These are phyloP conservation scores for Citrullus mucosospermus DNA, from an alignment of 306 rosid genomes.

Conservation along the genomic window DNA sequence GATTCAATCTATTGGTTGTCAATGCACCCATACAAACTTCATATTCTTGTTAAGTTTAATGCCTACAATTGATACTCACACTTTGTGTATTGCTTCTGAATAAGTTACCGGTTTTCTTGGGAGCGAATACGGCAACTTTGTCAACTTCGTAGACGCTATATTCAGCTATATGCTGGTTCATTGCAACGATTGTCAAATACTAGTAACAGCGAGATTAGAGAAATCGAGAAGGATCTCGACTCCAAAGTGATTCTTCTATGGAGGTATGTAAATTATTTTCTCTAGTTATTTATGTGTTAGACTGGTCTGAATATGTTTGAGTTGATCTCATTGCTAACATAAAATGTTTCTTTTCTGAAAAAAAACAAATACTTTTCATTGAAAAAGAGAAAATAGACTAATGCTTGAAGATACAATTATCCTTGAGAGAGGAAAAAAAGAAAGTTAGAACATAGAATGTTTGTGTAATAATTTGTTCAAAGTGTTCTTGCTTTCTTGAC, in stretches of 20 bases:
- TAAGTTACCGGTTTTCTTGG: slow-evolving; percentile 93
- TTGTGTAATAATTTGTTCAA: not conserved
- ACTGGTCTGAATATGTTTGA: not conserved
- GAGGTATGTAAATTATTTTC: slow-evolving; percentile 47
- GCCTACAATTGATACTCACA: slow-evolving; percentile 19
- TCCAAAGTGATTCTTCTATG: slow-evolving; percentile 89
- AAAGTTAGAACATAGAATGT: not conserved
- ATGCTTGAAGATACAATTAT: no score
- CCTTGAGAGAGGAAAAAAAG: no score
- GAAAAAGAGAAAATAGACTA: no score
- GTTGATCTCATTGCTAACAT: not conserved
- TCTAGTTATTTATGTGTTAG: not conserved
- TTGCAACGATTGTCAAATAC: slow-evolving; percentile 44
- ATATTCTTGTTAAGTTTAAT: not conserved
- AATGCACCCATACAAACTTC: not conserved
- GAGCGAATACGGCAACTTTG: slow-evolving; percentile 75
- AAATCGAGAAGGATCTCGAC: slow-evolving; percentile 89
- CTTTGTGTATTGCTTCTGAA: slow-evolving; percentile 11
- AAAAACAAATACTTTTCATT: no score
- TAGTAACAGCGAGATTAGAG: slow-evolving; percentile 47
- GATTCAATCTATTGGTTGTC: not conserved
- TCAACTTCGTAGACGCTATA: slow-evolving; percentile 79
- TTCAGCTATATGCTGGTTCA: slow-evolving; percentile 68
- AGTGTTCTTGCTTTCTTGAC: not conserved
- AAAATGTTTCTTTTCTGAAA: not conserved